Conservation (phyloP, 148 eudicot genomes). For the Silene latifolia region DNA sequence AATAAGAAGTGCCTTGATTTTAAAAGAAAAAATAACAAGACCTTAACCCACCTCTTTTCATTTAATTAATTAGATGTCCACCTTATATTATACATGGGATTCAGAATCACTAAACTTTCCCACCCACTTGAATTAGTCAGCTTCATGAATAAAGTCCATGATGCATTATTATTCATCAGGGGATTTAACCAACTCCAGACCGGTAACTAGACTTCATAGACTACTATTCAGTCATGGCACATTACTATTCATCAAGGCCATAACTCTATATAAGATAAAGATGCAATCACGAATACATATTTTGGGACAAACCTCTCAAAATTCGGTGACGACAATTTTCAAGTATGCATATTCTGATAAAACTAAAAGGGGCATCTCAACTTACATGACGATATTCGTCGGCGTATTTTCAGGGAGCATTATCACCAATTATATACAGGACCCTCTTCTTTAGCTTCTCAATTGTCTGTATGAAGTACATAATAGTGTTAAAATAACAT, state of each 20-base stretch:
- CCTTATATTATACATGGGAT: too few species aligned
- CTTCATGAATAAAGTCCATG: too few species aligned
- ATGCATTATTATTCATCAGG: too few species aligned
- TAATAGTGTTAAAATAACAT: background rate
- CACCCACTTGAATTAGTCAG: too few species aligned
- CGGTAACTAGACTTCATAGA: background rate
- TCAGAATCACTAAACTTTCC: too few species aligned
- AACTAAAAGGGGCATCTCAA: background rate
- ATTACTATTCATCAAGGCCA: background rate
- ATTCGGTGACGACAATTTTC: background rate
- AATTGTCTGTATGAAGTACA: constrained; percentile 36
- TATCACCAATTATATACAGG: constrained; percentile 44
- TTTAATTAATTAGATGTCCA: background rate
- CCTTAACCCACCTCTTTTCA: background rate
- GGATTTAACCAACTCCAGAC: background rate
- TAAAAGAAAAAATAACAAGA: background rate
- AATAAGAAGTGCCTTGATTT: background rate
- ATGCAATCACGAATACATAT: background rate
- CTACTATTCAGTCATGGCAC: background rate
- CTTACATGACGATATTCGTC: constrained; percentile 19
- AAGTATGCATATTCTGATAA: background rate
- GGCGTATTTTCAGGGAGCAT: constrained; percentile 14
- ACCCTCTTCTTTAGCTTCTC: constrained; percentile 62
- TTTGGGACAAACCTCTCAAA: background rate
- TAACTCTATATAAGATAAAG: background rate